A percentile compares a stretch with the other conserved stretches of the same genome.
phyloP scores from a whole-genome alignment of 371 early-diverging fungal species.

The Mucor plumbeus region DNA sequence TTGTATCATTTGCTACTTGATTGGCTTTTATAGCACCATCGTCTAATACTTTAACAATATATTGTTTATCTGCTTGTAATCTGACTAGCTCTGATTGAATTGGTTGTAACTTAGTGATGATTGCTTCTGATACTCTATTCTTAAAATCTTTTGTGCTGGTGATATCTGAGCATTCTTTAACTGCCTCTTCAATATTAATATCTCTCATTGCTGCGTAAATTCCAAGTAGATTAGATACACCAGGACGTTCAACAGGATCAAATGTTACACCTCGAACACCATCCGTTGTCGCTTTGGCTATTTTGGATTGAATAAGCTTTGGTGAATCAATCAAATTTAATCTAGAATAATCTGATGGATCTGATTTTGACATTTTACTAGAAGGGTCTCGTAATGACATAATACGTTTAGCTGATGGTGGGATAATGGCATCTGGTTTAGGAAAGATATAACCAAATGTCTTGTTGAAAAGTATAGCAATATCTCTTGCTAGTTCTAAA shows the following conservation, averaged over 20 bases:
- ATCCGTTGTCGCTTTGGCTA: constrained; percentile 83
- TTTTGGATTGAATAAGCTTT: constrained; percentile 67
- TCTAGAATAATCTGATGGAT: constrained; percentile 70
- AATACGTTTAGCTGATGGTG: constrained; percentile 77
- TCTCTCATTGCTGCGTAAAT: constrained; percentile 72
- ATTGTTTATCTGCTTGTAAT: constrained; percentile 62
- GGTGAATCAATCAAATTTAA: constrained; percentile 82
- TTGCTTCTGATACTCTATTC: constrained; percentile 68
- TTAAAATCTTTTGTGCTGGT: constrained; percentile 73
- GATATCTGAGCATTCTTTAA: constrained; percentile 48
- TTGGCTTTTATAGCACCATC: constrained; percentile 67
- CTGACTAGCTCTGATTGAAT: constrained; percentile 68
- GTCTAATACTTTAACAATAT: constrained; percentile 67
- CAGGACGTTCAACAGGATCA: constrained; percentile 78
- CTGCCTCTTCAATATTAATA: constrained; percentile 46
- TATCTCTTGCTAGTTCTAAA: constrained; percentile 82
- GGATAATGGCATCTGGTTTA: constrained; percentile 68
- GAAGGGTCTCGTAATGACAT: constrained; percentile 85
- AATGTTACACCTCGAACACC: constrained; percentile 69
- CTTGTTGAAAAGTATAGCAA: constrained; percentile 79
- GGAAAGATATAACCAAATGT: constrained; percentile 68
- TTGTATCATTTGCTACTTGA: constrained; percentile 55
- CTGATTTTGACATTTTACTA: constrained; percentile 94
- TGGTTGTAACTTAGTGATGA: constrained; percentile 66
- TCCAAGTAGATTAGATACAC: constrained; percentile 80